Evolutionary conservation across 1,284 basidiomycete genomes (phyloP).

Genomic region (Fomitopsis schrenkii): DNA sequence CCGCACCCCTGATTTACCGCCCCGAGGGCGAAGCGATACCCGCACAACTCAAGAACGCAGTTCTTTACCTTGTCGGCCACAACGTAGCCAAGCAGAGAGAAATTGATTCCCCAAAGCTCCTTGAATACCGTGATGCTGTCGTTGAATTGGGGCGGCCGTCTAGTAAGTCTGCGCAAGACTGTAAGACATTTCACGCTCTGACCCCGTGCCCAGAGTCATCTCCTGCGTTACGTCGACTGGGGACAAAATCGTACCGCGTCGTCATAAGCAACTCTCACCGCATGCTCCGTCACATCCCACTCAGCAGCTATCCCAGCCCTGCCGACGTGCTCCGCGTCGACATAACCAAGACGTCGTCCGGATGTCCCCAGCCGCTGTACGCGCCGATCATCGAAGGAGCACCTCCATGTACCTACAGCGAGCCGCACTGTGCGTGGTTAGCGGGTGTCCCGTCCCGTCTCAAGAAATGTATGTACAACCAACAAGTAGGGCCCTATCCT

Average conservation of each 20-base stretch:
- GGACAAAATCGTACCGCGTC: not conserved
- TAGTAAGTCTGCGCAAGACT: no score
- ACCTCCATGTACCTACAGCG: not conserved
- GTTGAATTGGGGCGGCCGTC: no score
- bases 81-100: no score
- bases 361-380: not conserved
- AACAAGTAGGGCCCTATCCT: not conserved
- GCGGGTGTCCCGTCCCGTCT: not conserved
- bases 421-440: not conserved
- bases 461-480: not conserved
- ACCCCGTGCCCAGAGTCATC: not conserved
- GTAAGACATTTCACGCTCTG: no score
- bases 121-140: not conserved
- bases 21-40: no score
- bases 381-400: not conserved
- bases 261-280: not conserved
- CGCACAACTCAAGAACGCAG: no score
- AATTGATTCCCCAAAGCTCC: not conserved
- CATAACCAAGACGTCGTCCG: not conserved
- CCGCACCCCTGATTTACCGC: no score
- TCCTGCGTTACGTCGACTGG: not conserved
- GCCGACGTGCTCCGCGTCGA: not conserved
- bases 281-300: no score
- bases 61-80: no score
- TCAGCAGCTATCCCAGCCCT: not conserved